Conservation (phyloP, 2,329 filamentous ascomycete genomes). For the Arthrinium puccinioides region DNA sequence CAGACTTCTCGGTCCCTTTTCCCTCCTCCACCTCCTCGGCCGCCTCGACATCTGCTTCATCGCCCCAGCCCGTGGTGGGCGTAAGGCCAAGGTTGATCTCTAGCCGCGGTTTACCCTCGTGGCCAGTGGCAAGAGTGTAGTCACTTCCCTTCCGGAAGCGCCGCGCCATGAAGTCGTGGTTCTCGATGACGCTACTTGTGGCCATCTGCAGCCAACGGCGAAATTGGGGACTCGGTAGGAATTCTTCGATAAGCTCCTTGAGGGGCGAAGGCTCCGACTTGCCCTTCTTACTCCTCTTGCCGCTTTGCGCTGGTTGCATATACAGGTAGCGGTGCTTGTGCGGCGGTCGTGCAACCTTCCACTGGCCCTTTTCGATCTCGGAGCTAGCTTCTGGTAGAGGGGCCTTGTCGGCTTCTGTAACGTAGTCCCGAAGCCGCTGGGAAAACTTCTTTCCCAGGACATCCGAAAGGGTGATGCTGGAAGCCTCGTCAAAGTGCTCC, state of each 20-base stretch:
- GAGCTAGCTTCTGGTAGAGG: conserved; percentile 36
- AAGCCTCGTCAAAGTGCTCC: conserved; percentile 74
- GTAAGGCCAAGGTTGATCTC: conserved; percentile 87
- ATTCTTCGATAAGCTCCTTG: conserved; percentile 70
- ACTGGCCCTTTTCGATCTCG: conserved; percentile 54
- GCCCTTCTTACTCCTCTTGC: conserved; percentile 11
- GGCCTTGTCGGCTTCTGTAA: conserved; percentile 57
- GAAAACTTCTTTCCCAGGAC: conserved; percentile 77
- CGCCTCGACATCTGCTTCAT: conserved; percentile 50
- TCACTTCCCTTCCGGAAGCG: conserved; percentile 82
- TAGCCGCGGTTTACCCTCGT: conserved; percentile 68
- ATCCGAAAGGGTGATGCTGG: conserved; percentile 71
- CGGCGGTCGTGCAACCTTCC: conserved; percentile 77
- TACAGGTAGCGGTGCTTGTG: conserved; percentile 95
- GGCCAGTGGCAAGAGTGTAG: conserved; percentile 87
- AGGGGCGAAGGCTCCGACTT: conserved; percentile 46
- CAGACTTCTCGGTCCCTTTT: conserved; percentile 7
- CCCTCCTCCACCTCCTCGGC: conserved; percentile 28
- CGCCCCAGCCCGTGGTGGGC: conserved; percentile 78
- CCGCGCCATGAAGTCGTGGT: conserved; percentile 71
- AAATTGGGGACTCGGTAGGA: conserved; percentile 82
- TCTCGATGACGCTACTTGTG: conserved; percentile 67
- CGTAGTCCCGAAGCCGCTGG: conserved; percentile 59
- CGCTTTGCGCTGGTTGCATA: conserved; percentile 45
- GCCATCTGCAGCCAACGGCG: conserved; percentile 81